Evolutionary conservation across 345 rosid genomes (phyloP).

Genomic region (Linum usitatissimum): DNA sequence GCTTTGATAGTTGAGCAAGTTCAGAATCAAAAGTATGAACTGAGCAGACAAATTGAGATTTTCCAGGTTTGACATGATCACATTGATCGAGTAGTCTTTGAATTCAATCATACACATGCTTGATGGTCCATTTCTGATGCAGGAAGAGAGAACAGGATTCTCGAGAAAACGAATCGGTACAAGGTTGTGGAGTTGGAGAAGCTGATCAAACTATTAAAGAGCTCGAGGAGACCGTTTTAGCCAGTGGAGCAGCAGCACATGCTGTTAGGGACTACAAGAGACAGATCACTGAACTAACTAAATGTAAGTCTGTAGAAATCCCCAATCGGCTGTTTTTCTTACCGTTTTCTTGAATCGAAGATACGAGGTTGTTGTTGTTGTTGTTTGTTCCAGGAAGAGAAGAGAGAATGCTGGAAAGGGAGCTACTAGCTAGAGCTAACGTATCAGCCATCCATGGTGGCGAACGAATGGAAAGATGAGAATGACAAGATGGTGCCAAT

Average conservation of each 20-base stretch:
- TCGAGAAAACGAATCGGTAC: constrained; percentile 88
- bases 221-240: constrained; percentile 75
- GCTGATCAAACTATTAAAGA: constrained; percentile 68
- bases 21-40: constrained; percentile 81
- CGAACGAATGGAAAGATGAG: constrained; percentile 97
- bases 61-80: constrained; percentile 36
- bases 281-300: constrained; percentile 64
- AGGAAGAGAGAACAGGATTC: constrained; percentile 87
- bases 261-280: constrained; percentile 59
- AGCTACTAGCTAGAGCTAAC: constrained; percentile 75
- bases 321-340: not conserved
- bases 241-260: constrained; percentile 79
- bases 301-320: constrained; percentile 28
- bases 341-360: not conserved
- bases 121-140: constrained; percentile 9
- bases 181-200: constrained; percentile 82
- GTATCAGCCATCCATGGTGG: constrained; percentile 74
- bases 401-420: constrained; percentile 87
- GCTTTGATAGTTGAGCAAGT: constrained; percentile 88
- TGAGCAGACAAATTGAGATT: constrained; percentile 80
- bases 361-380: not conserved
- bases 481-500: constrained; percentile 85
- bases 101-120: constrained; percentile 1
- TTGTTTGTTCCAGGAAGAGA: constrained; percentile 66
- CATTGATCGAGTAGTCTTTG: not conserved